Conservation (phyloP, 345 rosid genomes). For the Lepidium sativum region DNA sequence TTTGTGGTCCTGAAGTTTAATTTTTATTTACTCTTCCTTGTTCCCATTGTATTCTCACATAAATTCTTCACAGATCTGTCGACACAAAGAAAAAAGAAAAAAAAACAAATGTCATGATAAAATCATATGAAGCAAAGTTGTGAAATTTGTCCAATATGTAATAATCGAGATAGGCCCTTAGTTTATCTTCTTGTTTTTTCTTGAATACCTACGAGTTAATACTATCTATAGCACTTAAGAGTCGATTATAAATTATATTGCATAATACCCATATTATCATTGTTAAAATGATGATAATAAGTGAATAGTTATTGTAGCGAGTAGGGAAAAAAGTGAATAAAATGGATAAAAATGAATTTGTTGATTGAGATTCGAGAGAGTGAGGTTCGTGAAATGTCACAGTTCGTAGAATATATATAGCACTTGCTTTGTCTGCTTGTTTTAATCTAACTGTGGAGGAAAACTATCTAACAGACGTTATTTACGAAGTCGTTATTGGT, state of each 20-base stretch:
- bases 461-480: too few species aligned
- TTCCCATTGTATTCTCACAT: constrained; percentile 19
- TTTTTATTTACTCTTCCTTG: constrained; percentile 7
- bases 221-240: too few species aligned
- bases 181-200: background rate
- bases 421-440: constrained; percentile 31
- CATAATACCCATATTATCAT: background rate
- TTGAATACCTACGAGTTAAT: background rate
- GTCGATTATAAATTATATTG: background rate
- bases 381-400: constrained; percentile 15
- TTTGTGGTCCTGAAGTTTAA: constrained; percentile 19
- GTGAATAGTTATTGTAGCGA: constrained; percentile 4
- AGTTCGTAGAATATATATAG: constrained; percentile 9
- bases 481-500: too few species aligned
- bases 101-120: background rate
- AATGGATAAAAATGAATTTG: background rate
- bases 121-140: background rate
- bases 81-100: background rate
- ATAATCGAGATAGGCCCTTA: background rate
- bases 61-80: constrained; percentile 11
- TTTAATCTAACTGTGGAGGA: too few species aligned
- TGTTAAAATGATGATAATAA: too few species aligned
- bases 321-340: constrained; percentile 22
- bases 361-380: constrained; percentile 17
- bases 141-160: background rate